Conservation (phyloP, 495 filamentous ascomycete species). For the Sordaria brevicollis region DNA sequence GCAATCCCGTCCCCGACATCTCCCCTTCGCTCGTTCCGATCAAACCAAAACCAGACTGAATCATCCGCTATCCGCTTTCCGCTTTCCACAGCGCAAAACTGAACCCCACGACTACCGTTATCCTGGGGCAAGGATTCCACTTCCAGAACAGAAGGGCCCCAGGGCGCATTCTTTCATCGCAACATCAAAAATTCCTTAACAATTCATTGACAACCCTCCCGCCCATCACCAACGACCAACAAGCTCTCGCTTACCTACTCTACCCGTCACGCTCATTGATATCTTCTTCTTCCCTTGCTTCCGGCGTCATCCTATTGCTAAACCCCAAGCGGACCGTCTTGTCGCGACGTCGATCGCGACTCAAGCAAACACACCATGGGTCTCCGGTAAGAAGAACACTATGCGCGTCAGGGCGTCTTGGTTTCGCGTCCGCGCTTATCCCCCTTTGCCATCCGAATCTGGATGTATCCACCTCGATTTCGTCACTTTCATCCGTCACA, state of each 20-base stretch:
- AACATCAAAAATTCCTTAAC: slow-evolving; percentile 10
- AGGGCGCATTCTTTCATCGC: slow-evolving; percentile 16
- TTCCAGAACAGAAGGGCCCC: slow-evolving; percentile 13
- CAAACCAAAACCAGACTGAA: slow-evolving; percentile 6
- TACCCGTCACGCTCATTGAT: slow-evolving; percentile 9
- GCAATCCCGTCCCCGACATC: slow-evolving; percentile 2
- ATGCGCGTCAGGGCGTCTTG: slow-evolving; percentile 21
- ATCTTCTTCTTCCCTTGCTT: slow-evolving; percentile 8
- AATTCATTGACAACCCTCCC: slow-evolving; percentile 20
- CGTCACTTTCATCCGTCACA: not conserved
- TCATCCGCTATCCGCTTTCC: slow-evolving; percentile 7
- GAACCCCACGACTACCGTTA: slow-evolving; percentile 22
- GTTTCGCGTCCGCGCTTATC: slow-evolving; percentile 8
- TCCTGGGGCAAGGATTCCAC: slow-evolving; percentile 14
- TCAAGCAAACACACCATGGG: slow-evolving; percentile 48
- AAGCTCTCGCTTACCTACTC: slow-evolving; percentile 4
- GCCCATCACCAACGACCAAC: slow-evolving; percentile 7
- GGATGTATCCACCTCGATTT: not conserved
- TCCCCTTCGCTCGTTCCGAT: slow-evolving; percentile 13
- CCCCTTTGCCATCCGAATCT: not conserved
- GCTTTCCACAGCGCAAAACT: not conserved
- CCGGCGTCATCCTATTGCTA: not conserved
- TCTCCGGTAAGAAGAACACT: slow-evolving; percentile 63
- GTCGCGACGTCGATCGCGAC: not conserved
- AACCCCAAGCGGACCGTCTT: not conserved